Evolutionary conservation across 805 yeast genomes (phyloP).

Genomic region (Candida dajiaensis): DNA sequence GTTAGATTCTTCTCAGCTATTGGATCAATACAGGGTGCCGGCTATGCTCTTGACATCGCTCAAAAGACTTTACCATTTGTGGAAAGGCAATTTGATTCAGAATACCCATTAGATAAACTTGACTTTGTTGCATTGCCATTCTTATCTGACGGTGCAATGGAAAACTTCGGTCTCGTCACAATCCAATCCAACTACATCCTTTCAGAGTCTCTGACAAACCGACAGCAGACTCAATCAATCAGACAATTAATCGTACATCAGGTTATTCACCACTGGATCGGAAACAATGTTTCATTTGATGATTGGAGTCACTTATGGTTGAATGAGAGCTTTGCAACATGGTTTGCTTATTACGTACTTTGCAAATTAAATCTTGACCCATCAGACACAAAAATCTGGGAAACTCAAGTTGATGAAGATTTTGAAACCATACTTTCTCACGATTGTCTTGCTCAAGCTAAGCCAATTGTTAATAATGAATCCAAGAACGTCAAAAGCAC

Average conservation of each 20-base stretch:
- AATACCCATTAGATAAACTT: conserved; percentile 56
- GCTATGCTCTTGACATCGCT: conserved; percentile 45
- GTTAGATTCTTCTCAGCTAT: conserved; percentile 49
- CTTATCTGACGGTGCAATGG: conserved; percentile 75
- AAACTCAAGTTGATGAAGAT: conserved; percentile 23
- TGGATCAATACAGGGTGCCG: conserved; percentile 43
- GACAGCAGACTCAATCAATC: conserved; percentile 28
- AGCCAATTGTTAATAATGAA: conserved; percentile 25
- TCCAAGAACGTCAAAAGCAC: conserved; percentile 34
- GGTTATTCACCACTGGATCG: conserved; percentile 76
- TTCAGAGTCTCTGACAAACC: conserved; percentile 26
- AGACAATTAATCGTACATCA: conserved; percentile 65
- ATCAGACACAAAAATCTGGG: conserved; percentile 28
- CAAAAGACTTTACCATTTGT: conserved; percentile 42
- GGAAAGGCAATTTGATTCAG: conserved; percentile 35
- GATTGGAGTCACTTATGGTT: conserved; percentile 69
- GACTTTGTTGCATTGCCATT: conserved; percentile 69
- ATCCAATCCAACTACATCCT: conserved; percentile 47
- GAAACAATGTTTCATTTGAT: conserved; percentile 60
- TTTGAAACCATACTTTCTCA: conserved; percentile 30
- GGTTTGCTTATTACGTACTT: conserved; percentile 49
- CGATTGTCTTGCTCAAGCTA: conserved; percentile 28
- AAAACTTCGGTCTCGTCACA: conserved; percentile 68
- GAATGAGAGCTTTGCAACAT: conserved; percentile 76
- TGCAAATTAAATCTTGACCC: conserved; percentile 22